Base-by-base conservation (phyloP, 2,329 filamentous ascomycete species). In the Aspergillus alliaceus region DNA sequence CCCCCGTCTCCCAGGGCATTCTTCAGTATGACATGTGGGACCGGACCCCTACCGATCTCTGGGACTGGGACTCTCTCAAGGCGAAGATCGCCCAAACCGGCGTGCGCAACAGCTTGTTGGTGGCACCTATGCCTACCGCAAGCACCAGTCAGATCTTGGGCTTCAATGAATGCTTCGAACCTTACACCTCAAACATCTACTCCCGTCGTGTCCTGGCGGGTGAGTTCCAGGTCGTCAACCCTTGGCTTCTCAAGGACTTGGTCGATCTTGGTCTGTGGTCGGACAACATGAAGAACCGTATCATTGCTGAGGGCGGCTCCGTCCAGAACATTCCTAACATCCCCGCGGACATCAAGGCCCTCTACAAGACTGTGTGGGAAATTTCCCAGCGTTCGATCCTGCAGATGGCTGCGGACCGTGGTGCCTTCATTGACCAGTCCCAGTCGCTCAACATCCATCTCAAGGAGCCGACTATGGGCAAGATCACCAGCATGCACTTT, bases 301-400 rank as follows among this genome's bases (percentile, higher is more conserved):
- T 99, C 83, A 99, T 99, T 71, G 90, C 95, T 57, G 93, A 97
- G 61, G 91, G 91, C 66, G 95, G 95, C 65, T 98, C 93, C 20
- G 90, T 99, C 55, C 95, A 98, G 78, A 93, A 95, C 77, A 93
- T 99, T 62, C 90, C 93, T 72, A 98, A 96, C 79, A 97, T 99
- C 62, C 93, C 95, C 14, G 86, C 90, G 31, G 95, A 99, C 67
- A 90, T 96, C 83, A 99, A 99, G 83, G 87, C 89, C 37, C 85
- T 99, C 6, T 99, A 99, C 86, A 99, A 99, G 88, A 99, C 95
- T 3, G 95, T 99, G 22, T 99, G 95, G 95, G 95, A 99, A 76
- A 97, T 99, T 70, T 96, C 91, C 20, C 95, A 99, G 81, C 90
- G 92, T 64, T 91, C 87, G 44, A 93, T 99, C 66, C 87, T 99